Base-by-base conservation (phyloP, 78 protist genomes). In the Pelomyxa schiedti region DNA sequence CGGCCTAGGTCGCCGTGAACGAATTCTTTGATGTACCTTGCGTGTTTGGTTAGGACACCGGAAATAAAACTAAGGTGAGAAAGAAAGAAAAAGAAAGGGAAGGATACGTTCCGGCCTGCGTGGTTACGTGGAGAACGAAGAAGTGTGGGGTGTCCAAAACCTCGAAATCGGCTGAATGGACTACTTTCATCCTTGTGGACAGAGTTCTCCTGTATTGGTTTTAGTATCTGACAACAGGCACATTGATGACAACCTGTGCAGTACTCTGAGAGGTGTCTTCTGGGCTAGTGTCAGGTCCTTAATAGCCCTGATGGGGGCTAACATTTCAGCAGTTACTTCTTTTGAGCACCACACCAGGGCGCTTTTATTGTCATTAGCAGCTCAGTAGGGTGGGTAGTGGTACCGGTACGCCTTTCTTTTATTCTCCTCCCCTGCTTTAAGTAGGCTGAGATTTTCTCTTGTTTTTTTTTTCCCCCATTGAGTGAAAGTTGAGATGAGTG, bases 1-100 rank as follows among this genome's bases (percentile, higher is more conserved):
- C 97, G 78, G 9, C 97, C 95, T 4, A 85, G 63, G 67, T 93
- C 97, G 2, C 95, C 90, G 43, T 93, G 95, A 8, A 86, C 90
- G 30, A 93, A 91, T 70, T 93, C 97, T 67, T 90, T 86, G 70
- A 90, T 37, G 64, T 83, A 86, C 26, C 74, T 77, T 38, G 76
- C n/a, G n/a, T n/a, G n/a, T n/a, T n/a, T n/a, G n/a, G n/a, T n/a
- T n/a, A 29, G 22, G 24, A 24, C 22, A 67, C 67, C 67, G 24
- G 22, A 22, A 67, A 67, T 24, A 24, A 24, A 67, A 67, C 24
- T 29, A 67, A 67, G 24, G 68, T n/a, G 22, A 67, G 71, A 22
- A 22, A 67, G 37, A 67, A n/a, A 67, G 71, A 22, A 67, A 22
- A 22, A 22, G 22, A n/a, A 67, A 67, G 26, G 22, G 52, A n/a